Conservation (phyloP, 208 protist species). For the Trypanosoma lewisi region DNA sequence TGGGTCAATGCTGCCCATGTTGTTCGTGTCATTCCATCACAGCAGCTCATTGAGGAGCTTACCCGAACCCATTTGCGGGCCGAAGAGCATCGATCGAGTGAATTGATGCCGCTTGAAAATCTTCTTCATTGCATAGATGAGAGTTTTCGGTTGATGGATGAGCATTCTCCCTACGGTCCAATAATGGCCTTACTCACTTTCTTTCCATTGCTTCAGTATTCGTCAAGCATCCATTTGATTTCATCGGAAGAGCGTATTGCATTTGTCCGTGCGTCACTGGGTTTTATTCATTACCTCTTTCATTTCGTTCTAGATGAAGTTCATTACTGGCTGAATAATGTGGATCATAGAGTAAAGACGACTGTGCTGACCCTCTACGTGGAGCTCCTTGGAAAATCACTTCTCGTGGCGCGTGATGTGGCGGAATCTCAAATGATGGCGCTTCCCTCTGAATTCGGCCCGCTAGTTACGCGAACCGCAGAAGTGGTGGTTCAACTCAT, state of each 20-base stretch:
- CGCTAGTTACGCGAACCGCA: slow-evolving; percentile 40
- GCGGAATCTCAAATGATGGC: slow-evolving; percentile 35
- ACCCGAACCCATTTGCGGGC: slow-evolving; percentile 32
- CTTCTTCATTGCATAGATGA: slow-evolving; percentile 48
- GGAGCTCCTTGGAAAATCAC: slow-evolving; percentile 58
- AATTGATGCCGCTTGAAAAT: slow-evolving; percentile 12
- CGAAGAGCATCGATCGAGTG: slow-evolving; percentile 1
- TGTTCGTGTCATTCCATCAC: slow-evolving; percentile 49
- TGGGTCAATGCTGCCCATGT: slow-evolving; percentile 74
- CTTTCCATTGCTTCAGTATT: slow-evolving; percentile 56
- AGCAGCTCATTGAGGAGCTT: slow-evolving; percentile 41
- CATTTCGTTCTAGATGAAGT: slow-evolving; percentile 59
- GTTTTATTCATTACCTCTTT: slow-evolving; percentile 61
- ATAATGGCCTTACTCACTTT: slow-evolving; percentile 67
- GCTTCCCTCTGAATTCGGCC: slow-evolving; percentile 42
- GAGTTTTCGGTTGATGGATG: slow-evolving; percentile 67
- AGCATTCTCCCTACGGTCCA: slow-evolving; percentile 59
- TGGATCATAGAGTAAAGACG: slow-evolving; percentile 36
- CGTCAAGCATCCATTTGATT: not conserved
- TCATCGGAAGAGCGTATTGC: slow-evolving; percentile 14
- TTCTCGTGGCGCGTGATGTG: slow-evolving; percentile 50
- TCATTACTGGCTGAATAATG: slow-evolving; percentile 34
- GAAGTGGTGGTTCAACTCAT: slow-evolving; percentile 14
- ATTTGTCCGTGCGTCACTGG: slow-evolving; percentile 22
- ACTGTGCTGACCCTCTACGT: slow-evolving; percentile 62